Evolutionary conservation across 352 stramenopile genomes (phyloP).

Genomic region (Phytophthora fragariae): DNA sequence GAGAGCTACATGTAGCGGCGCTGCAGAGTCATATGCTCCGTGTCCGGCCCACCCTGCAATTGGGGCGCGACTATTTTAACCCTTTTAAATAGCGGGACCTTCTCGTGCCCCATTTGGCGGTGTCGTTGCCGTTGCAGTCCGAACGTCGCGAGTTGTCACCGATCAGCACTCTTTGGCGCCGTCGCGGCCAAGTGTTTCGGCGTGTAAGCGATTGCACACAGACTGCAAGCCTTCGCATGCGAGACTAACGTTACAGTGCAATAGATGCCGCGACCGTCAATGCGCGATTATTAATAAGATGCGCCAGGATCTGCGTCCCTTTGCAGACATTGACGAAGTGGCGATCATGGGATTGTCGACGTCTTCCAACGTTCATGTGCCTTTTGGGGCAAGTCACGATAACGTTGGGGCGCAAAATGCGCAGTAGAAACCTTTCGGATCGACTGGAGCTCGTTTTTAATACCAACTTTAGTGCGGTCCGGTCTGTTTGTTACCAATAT

Average conservation of each 20-base stretch:
- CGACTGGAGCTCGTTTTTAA: background rate
- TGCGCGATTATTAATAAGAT: conserved; percentile 2
- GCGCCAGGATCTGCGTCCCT: background rate
- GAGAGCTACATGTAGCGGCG: background rate
- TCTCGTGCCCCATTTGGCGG: conserved; percentile 24
- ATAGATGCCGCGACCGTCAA: conserved; percentile 3
- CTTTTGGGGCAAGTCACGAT: background rate
- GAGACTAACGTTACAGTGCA: background rate
- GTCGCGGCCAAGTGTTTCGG: conserved; percentile 31
- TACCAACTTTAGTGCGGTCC: background rate
- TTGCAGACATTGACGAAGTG: background rate
- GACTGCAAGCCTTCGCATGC: conserved; percentile 10
- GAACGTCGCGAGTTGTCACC: conserved; percentile 20
- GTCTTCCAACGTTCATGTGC: background rate
- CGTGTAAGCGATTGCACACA: conserved; percentile 3
- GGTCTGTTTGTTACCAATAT: background rate
- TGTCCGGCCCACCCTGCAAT: conserved; percentile 15
- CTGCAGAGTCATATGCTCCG: conserved; percentile 22
- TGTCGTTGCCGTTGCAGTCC: conserved; percentile 9
- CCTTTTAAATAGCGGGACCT: conserved; percentile 18
- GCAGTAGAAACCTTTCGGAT: too few species aligned
- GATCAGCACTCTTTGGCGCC: conserved; percentile 9
- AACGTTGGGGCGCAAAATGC: background rate
- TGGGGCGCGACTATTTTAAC: conserved; percentile 19
- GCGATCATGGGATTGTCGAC: background rate